A percentile compares a stretch with the other conserved stretches of the same genome.
Conservation (phyloP, 2,329 filamentous ascomycete species). For the Hortaea sp. region DNA sequence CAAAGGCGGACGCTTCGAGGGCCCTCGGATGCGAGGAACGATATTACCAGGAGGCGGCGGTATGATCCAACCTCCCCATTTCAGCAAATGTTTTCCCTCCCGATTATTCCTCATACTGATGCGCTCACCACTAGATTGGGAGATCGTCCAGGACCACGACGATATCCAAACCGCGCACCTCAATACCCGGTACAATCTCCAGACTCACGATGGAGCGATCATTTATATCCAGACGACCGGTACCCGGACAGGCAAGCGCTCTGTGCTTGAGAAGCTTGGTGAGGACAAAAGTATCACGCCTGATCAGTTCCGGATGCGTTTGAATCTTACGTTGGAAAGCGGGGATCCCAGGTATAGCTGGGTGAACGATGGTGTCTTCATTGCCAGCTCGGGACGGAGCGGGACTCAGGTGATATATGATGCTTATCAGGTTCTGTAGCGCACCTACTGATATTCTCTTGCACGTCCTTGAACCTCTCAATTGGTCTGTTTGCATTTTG, state of each 20-base stretch:
- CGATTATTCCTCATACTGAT: background rate
- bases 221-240: constrained; percentile 21
- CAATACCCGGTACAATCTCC: constrained; percentile 20
- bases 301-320: constrained; percentile 20
- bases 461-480: no score
- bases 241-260: constrained; percentile 16
- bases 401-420: constrained; percentile 17
- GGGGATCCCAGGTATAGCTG: constrained; percentile 20
- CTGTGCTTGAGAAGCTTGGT: constrained; percentile 15
- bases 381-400: constrained; percentile 13
- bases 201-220: constrained; percentile 18
- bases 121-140: constrained; percentile 10
- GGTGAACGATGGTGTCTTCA: constrained; percentile 16
- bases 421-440: constrained; percentile 13
- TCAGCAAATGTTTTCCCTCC: background rate
- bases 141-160: constrained; percentile 13
- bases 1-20: constrained; percentile 16
- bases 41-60: constrained; percentile 16
- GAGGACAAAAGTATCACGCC: constrained; percentile 13
- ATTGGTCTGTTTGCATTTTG: no score
- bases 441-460: no score
- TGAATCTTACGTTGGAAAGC: constrained; percentile 21
- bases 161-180: constrained; percentile 19
- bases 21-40: constrained; percentile 11
- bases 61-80: background rate